Conservation (phyloP, 2,329 filamentous ascomycete species). For the Clathrospora elynae region DNA sequence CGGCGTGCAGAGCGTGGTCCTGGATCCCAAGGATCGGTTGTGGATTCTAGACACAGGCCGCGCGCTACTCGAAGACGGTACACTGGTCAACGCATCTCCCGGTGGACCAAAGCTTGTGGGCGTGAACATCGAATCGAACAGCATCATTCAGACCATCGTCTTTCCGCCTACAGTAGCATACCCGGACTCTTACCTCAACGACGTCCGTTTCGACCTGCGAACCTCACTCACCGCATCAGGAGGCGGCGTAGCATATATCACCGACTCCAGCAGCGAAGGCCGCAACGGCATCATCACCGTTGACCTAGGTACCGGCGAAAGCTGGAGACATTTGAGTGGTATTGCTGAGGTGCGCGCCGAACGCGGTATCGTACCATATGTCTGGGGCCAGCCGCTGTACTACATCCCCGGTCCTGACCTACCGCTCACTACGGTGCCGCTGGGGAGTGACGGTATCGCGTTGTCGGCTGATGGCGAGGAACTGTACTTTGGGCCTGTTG, state of each 20-base stretch:
- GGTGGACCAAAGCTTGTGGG: constrained; percentile 60
- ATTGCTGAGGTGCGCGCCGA: constrained; percentile 50
- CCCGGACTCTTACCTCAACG: constrained; percentile 59
- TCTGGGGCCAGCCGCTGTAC: constrained; percentile 58
- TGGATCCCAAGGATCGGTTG: constrained; percentile 57
- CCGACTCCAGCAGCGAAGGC: constrained; percentile 56
- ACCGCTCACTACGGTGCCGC: constrained; percentile 48
- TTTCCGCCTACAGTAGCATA: constrained; percentile 56
- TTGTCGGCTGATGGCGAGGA: constrained; percentile 56
- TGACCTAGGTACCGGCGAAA: constrained; percentile 56
- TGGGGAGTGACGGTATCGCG: constrained; percentile 59
- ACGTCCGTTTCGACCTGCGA: constrained; percentile 60
- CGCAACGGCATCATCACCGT: constrained; percentile 57
- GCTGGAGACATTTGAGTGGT: constrained; percentile 57
- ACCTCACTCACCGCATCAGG: constrained; percentile 49
- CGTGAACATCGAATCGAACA: constrained; percentile 54
- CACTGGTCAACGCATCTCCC: constrained; percentile 51
- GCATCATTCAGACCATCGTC: constrained; percentile 57
- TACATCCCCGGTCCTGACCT: constrained; percentile 44
- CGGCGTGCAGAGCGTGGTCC: constrained; percentile 59
- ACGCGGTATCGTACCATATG: constrained; percentile 54
- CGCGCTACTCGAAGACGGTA: constrained; percentile 50
- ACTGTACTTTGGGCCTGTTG: constrained; percentile 55
- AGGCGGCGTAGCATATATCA: constrained; percentile 59
- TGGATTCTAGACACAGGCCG: constrained; percentile 62